Evolutionary conservation across 305 asterid genomes (phyloP), one percentile per base, ranked within the genome.

Genomic region (Rubia tinctorum): DNA sequence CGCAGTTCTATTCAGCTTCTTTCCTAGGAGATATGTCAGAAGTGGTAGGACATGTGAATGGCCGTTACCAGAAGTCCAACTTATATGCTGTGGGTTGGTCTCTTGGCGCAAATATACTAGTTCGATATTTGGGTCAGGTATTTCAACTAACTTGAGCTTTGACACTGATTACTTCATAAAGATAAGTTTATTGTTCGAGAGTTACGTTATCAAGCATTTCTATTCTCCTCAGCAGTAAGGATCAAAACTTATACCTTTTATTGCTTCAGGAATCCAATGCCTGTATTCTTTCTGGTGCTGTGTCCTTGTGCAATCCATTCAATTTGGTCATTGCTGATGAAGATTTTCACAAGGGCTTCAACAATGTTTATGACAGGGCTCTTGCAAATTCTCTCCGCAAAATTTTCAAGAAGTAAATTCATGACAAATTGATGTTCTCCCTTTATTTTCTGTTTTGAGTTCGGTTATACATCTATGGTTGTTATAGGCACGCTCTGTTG

Each of bases 1-100:
- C 87, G 88, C 95, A 95, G 98, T 92, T 95, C 86, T 95, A 92
- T 92, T 94, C 99, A 74, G 97, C 95, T 83, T 95, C 98, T 58
- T 94, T 89, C 87, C 86, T 94, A 39, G 97, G 96, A 77, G 98
- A 94, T 84, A 88, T 94, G 53, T 76, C 89, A 65, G 91, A 89
- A 85, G 97, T 92, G 56, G 94, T 94, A 74, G 87, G 78, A 66
- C 95, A 86, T 79, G 92, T 94, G 66, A 80, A 86, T 47, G 77
- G 27, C 44, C 86, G 92, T 68, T 92, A 90, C 71, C 99, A 92
- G 66, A 78, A 75, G 34, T 95, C 99, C 64, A 92, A 92, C 71
- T 61, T 92, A 71, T 94, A 92, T 84, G 97, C 97, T 61, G 91
- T 73, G 81, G 98, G 99, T 63, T 94, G 99, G 97, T 94, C 99